phyloP scores from a whole-genome alignment of 345 rosid species.

The Eutrema japonicum region DNA sequence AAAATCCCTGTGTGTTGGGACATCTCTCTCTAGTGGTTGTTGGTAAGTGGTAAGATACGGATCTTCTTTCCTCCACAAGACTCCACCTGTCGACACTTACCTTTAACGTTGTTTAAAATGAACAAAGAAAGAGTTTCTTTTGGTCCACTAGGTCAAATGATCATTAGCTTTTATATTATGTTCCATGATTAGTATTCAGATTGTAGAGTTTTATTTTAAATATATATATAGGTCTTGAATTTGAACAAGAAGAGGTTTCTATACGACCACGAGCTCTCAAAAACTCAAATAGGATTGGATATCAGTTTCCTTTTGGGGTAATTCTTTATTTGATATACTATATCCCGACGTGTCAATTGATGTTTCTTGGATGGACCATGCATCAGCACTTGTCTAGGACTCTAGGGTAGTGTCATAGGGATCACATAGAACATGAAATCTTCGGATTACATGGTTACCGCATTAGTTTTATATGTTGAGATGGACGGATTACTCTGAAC shows the following conservation, averaged over 20 bases:
- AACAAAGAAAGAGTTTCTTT: background rate
- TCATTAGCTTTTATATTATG: background rate
- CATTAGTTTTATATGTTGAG: no score
- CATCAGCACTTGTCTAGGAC: no score
- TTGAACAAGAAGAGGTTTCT: background rate
- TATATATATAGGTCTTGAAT: background rate
- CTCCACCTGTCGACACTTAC: slow-evolving; percentile 3
- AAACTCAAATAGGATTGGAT: no score
- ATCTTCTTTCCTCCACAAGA: slow-evolving; percentile 11
- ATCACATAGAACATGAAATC: no score
- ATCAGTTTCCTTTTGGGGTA: no score
- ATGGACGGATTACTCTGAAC: no score
- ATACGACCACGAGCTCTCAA: background rate
- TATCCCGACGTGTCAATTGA: no score
- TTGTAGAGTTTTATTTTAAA: background rate
- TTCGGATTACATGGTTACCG: no score
- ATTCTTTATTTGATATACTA: no score
- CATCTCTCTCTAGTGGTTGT: slow-evolving; percentile 32
- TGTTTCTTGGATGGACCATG: no score
- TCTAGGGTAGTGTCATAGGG: no score
- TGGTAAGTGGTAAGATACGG: slow-evolving; percentile 33
- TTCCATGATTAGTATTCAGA: slow-evolving; percentile 4
- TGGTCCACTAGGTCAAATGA: slow-evolving; percentile 23
- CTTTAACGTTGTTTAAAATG: background rate
- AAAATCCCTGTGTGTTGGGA: slow-evolving; percentile 24